phyloP scores from a whole-genome alignment of 202 grass and related monocot species.

The Carex sylvatica region DNA sequence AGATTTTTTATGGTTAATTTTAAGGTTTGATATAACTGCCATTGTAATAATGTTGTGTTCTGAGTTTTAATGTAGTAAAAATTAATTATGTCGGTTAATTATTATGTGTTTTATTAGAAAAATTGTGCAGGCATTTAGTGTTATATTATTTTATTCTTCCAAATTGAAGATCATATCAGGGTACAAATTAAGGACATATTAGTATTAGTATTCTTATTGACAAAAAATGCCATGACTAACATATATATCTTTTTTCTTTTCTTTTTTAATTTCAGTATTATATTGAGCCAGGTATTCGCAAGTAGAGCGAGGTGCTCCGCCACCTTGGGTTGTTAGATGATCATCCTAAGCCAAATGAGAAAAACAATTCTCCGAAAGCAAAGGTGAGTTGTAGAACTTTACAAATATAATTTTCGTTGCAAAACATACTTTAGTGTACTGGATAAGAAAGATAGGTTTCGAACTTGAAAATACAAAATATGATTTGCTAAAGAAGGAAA shows the following conservation, averaged over 20 bases:
- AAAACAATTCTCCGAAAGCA: neutral
- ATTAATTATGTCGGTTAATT: neutral
- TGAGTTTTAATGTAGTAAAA: neutral
- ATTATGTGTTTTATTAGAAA: neutral
- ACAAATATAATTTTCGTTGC: neutral
- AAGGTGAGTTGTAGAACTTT: neutral
- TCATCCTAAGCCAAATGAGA: neutral
- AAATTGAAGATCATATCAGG: neutral
- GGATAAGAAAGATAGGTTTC: too few species aligned
- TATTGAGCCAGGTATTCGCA: constrained; percentile 5
- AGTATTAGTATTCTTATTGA: neutral
- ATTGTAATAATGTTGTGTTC: neutral
- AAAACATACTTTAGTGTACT: neutral
- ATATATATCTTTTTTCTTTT: neutral
- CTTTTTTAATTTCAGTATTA: constrained; percentile 15
- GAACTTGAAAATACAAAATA: too few species aligned
- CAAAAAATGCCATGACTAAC: neutral
- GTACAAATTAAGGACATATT: neutral
- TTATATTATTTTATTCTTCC: neutral
- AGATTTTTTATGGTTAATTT: neutral
- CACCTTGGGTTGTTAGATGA: neutral
- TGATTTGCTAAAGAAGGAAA: too few species aligned
- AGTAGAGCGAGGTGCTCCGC: neutral
- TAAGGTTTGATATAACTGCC: neutral
- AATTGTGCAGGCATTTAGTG: neutral